phyloP scores from a whole-genome alignment of 139 green algal genomes.

The Picocystis salinarum region DNA sequence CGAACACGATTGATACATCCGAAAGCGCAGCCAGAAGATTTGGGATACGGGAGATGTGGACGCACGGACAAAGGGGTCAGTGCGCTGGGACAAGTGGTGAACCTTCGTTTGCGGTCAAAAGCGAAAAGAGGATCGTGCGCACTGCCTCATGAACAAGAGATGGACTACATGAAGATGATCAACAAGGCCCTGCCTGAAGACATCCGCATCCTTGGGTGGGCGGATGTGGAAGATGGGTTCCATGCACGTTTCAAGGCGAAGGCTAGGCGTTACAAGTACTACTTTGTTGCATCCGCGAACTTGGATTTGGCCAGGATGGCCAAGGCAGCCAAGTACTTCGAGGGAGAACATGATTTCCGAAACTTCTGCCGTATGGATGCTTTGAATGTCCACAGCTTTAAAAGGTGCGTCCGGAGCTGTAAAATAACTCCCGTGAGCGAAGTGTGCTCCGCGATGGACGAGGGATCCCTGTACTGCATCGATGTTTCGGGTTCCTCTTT shows the following conservation, averaged over 20 bases:
- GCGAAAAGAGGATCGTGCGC: conserved; percentile 12
- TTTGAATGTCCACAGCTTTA: conserved; percentile 32
- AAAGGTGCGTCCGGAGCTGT: conserved; percentile 32
- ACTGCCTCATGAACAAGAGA: conserved; percentile 25
- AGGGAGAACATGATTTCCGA: conserved; percentile 82
- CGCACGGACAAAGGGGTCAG: conserved; percentile 70
- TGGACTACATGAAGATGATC: conserved; percentile 61
- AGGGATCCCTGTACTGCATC: neutral
- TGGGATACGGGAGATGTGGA: conserved; percentile 54
- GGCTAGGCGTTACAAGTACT: too few relatives aligned
- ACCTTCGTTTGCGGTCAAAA: conserved; percentile 43
- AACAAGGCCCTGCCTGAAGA: conserved; percentile 41
- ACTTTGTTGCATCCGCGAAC: too few relatives aligned
- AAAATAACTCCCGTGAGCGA: neutral
- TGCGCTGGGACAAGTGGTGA: conserved; percentile 51
- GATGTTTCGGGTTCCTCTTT: conserved; percentile 12
- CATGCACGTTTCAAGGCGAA: too few relatives aligned
- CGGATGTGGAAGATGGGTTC: conserved; percentile 39
- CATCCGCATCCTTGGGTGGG: conserved; percentile 68
- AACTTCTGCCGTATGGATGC: conserved; percentile 80
- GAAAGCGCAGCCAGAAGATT: conserved; percentile 16
- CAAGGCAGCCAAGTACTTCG: conserved; percentile 36
- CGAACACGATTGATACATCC: too few relatives aligned
- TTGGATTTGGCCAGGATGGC: conserved; percentile 62
- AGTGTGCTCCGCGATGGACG: neutral